Evolutionary conservation across 352 stramenopile genomes (phyloP), one percentile per base, ranked within the genome.

Genomic region (Phytopythium litorale): DNA sequence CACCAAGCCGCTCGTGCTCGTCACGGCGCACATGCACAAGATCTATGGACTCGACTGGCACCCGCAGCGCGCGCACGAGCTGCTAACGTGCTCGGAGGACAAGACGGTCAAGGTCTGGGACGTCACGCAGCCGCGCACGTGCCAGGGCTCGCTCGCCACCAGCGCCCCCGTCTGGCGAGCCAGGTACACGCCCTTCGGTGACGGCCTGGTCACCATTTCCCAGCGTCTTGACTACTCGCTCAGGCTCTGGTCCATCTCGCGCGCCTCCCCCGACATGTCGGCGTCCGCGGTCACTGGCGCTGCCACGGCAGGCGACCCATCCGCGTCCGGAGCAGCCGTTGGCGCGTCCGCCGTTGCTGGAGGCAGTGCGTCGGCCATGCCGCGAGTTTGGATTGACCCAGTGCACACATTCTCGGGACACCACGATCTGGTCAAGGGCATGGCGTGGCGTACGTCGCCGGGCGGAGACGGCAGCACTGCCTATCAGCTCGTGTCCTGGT

Each of bases 101-200:
- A 89, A 90, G 69, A 91, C 75, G 4, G 84, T 95, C 62, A 92
- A 92, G 62, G 81, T 95, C 38, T 95, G 86, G 86, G 75, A 92
- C 63, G 71, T 91, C 4, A 75, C 68, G 46, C 79, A 88, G 45
- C 83, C 85, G 3, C 71, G 78, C 50, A 64, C 81, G 37, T 87
- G 75, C 49, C 83, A 91, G 33, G 85, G 83, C 3, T 78, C 72
- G 63, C 58, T 95, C 9, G 75, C 70, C 40, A 95, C 78, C 4
- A 68, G 71, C 4, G 80, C 81, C 0, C 82, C 86, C 6, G 86
- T 93, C 51, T 87, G 78, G 81, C 63, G 78, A 49, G 84, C 81
- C 30, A 72, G 76, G 51, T 95, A 91, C 70, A 91, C 84, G 33
- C 86, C 86, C 18, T 91, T 95, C 57, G 86, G 84, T n/a, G 80